A percentile compares a stretch with the other conserved stretches of the same genome.
Conservation (phyloP, 306 rosid species). For the Astragalus glycyphyllos region DNA sequence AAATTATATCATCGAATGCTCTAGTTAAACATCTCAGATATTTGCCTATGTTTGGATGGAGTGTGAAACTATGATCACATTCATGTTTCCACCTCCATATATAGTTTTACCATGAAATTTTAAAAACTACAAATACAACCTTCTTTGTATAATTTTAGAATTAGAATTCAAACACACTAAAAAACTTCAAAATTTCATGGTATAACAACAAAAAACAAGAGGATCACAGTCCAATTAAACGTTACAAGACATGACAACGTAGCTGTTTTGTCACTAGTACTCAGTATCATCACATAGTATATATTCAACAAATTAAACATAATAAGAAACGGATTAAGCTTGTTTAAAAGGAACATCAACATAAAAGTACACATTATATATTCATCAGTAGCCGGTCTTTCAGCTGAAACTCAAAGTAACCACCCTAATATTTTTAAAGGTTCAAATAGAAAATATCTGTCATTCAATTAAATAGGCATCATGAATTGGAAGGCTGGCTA, state of each 20-base stretch:
- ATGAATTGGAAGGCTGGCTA: neutral
- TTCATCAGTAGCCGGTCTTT: constrained; percentile 16
- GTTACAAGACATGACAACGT: neutral
- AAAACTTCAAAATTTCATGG: neutral
- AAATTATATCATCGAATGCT: neutral
- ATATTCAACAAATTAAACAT: neutral
- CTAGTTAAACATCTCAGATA: neutral
- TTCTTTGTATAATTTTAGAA: too few relatives aligned
- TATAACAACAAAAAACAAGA: neutral
- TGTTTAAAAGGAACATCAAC: neutral
- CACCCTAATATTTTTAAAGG: neutral
- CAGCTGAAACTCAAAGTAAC: constrained; percentile 13
- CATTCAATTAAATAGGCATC: neutral
- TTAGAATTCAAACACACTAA: too few relatives aligned
- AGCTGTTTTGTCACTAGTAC: neutral
- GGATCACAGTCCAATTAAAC: neutral
- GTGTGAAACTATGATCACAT: too few relatives aligned
- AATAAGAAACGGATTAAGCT: neutral
- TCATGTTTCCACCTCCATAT: too few relatives aligned
- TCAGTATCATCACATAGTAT: neutral
- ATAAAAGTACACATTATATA: neutral
- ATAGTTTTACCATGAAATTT: too few relatives aligned
- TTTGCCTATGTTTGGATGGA: too few relatives aligned
- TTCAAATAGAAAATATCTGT: neutral
- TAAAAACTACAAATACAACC: too few relatives aligned